phyloP scores from a whole-genome alignment of 2,329 filamentous ascomycete genomes.

The Lachnum nothofagi region DNA sequence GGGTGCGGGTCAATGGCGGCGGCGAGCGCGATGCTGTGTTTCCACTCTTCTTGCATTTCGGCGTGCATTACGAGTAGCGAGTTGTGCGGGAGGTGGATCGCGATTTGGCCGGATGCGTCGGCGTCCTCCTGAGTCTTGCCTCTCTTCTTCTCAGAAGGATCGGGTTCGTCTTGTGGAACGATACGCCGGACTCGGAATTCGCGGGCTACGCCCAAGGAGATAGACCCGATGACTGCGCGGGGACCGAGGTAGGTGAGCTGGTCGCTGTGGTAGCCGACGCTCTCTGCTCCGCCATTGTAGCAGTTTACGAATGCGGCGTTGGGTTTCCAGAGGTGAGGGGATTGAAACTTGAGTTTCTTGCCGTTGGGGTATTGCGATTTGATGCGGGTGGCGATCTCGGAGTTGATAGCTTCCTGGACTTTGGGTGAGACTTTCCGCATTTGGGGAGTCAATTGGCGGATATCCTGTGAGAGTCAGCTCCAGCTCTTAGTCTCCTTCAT shows the following conservation, averaged over 20 bases:
- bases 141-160: slow-evolving; percentile 8
- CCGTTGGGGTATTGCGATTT: slow-evolving; percentile 60
- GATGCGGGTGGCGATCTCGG: slow-evolving; percentile 69
- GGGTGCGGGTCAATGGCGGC: slow-evolving; percentile 79
- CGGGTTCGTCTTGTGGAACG: slow-evolving; percentile 50
- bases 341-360: slow-evolving; percentile 73
- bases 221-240: slow-evolving; percentile 77
- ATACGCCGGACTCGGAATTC: slow-evolving; percentile 85
- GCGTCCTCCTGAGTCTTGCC: slow-evolving; percentile 38
- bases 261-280: slow-evolving; percentile 87
- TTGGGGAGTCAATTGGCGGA: slow-evolving; percentile 69
- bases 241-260: slow-evolving; percentile 91
- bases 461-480: slow-evolving; percentile 47
- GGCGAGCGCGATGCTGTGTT: slow-evolving; percentile 76
- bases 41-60: slow-evolving; percentile 97
- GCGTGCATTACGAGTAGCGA: slow-evolving; percentile 93
- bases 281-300: slow-evolving; percentile 76
- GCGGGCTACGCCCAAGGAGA: slow-evolving; percentile 86
- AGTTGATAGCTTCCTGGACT: slow-evolving; percentile 73
- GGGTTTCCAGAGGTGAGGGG: slow-evolving; percentile 66
- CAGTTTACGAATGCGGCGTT: slow-evolving; percentile 95
- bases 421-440: slow-evolving; percentile 64
- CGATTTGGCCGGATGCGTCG: slow-evolving; percentile 76
- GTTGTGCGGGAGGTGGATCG: slow-evolving; percentile 91
- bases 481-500: slow-evolving; percentile 2